phyloP scores from a whole-genome alignment of 805 yeast species.

The Candida suzukii region DNA sequence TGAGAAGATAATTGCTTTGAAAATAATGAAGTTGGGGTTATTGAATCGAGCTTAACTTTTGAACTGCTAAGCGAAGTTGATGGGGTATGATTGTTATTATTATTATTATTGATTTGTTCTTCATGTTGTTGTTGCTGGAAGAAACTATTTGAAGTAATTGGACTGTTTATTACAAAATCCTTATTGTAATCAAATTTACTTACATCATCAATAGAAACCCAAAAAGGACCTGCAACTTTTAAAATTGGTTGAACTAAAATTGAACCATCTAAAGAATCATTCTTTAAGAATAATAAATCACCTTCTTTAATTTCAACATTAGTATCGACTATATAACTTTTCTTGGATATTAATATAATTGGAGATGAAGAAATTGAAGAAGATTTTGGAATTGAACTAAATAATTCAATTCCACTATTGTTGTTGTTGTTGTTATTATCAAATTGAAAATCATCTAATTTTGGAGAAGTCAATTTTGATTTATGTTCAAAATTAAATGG shows the following conservation, averaged over 20 bases:
- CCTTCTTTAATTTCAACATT: slow-evolving; percentile 41
- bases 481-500: slow-evolving; percentile 2
- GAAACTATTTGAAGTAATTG: neutral
- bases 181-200: slow-evolving; percentile 6
- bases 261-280: slow-evolving; percentile 43
- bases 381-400: neutral
- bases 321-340: slow-evolving; percentile 34
- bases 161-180: neutral
- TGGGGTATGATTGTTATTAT: neutral
- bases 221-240: slow-evolving; percentile 36
- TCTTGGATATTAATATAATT: neutral
- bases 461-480: neutral
- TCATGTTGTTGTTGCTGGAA: neutral
- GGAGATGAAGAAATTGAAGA: neutral
- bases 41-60: neutral
- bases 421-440: neutral
- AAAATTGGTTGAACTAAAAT: slow-evolving; percentile 49
- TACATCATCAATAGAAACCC: slow-evolving; percentile 42
- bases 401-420: neutral
- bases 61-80: neutral
- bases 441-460: neutral
- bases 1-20: neutral
- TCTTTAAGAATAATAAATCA: slow-evolving; percentile 43
- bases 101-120: neutral
- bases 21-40: neutral